Percentiles rank a stretch among this genome's conserved stretches.
phyloP scores from a whole-genome alignment of 768 basidiomycete species.

The Phylloporus scabripes region DNA sequence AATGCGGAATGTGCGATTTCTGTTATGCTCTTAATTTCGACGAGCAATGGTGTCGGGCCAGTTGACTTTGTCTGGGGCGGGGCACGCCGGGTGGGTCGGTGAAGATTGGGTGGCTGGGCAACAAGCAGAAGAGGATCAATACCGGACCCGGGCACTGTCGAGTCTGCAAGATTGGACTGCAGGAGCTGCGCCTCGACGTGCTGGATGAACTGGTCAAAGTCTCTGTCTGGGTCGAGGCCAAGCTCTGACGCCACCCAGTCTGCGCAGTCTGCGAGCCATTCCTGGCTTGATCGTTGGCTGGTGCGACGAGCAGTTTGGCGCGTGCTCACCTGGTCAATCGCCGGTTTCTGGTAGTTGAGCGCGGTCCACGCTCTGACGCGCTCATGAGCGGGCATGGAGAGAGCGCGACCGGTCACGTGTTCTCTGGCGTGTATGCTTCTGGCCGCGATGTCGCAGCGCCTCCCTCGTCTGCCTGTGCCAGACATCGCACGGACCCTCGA shows the following conservation, averaged over 20 bases:
- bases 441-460: constrained; percentile 16
- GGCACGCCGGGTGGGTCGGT: constrained; percentile 1
- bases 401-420: constrained; percentile 7
- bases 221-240: constrained; percentile 39
- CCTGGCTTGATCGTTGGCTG: constrained; percentile 35
- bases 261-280: constrained; percentile 73
- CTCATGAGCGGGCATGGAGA: constrained; percentile 19
- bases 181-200: constrained; percentile 63
- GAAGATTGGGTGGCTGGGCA: constrained; percentile 1
- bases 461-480: constrained; percentile 81
- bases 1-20: constrained; percentile 86
- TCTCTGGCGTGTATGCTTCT: constrained; percentile 10
- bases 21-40: constrained; percentile 72
- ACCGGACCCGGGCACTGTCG: constrained; percentile 66
- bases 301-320: background rate
- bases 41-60: constrained; percentile 50
- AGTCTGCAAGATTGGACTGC: constrained; percentile 66
- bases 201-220: constrained; percentile 48
- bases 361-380: constrained; percentile 50
- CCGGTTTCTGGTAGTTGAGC: constrained; percentile 52
- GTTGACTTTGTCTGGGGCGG: constrained; percentile 19
- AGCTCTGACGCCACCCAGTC: constrained; percentile 52
- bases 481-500: constrained; percentile 68
- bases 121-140: constrained; percentile 32
- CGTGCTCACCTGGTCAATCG: constrained; percentile 52